Evolutionary conservation across 768 basidiomycete genomes (phyloP), one percentile per base, ranked within the genome.

Genomic region (Lactifluus pinguis): DNA sequence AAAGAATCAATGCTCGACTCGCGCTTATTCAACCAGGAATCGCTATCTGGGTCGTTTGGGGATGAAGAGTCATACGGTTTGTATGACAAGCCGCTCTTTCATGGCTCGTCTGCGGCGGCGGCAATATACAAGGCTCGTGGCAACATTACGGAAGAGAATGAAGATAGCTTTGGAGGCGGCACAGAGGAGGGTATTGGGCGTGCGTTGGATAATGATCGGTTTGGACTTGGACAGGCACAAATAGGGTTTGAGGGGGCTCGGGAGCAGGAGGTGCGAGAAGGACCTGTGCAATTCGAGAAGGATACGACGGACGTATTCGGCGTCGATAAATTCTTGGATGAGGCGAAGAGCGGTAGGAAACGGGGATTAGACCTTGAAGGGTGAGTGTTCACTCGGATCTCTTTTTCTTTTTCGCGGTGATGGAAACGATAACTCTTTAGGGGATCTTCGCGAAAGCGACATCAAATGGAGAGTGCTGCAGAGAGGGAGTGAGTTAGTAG

Each of bases 61-160:
- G 89, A 92, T 66, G 92, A 95, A 38, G 97, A 98, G 55, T 79
- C 83, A n/a, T 98, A 98, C 75, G 90, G 86, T 67, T 74, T 99
- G 30, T 98, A 98, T 74, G 97, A 99, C 72, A 83, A 84, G 53
- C 94, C 95, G 3, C 77, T 99, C 53, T 99, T 99, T 83, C 89
- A 93, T 68, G 95, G 97, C 1, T 95, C 95, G 2, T 86, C 88
- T 4, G 95, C 95, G 17, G 94, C 92, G 0, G 93, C 95, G n/a
- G 97, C 97, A n/a, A 99, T 99, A 67, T 99, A 99, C 80, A 95
- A 95, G 73, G 92, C 95, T 5, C 81, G 87, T 30, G 94, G 95
- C 0, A 89, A 92, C 66, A 89, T 92, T 60, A 70, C 79, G 6
- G 86, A 89, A 64, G 90, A 86, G 34, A 89, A 90, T 69, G 92